Base-by-base conservation (phyloP, 2,329 filamentous ascomycete species). In the Fusarium pseudograminearum region DNA sequence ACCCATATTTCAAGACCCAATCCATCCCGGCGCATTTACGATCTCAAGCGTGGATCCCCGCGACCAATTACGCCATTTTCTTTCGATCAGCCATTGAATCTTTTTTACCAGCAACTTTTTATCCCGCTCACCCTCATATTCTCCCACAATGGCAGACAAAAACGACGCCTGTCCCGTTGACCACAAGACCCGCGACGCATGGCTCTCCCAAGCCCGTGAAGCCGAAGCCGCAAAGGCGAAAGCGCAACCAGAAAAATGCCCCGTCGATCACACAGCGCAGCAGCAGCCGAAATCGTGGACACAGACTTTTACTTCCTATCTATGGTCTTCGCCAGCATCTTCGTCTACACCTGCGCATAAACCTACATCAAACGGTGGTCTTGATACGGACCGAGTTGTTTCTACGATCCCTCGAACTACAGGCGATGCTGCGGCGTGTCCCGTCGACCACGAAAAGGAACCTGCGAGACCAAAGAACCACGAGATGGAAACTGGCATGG, bases 121-220 rank as follows among this genome's bases (percentile, higher is more conserved):
- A 40, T 38, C 33, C 48, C 34, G 34, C 48, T n/a, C 8, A 24
- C 24, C 28, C 6, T 26, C 45, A 51, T 4, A 48, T 31, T 22
- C 41, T 22, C 41, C 26, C 64, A 44, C 33, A 42, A 80, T 79
- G 78, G 67, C 75, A 40, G 76, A 74, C 59, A 71, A 74, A 56
- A 66, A 64, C 45, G 65, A 74, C 69, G 85, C 84, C 61, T 98
- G 96, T 76, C 96, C 96, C 7, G 93, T 98, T 76, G 94, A 98
- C 81, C 92, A 94, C 82, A 92, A 93, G 76, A 91, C 93, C 54
- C 91, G 96, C 74, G 91, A 94, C 75, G 89, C 91, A 74, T 99
- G 95, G 95, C 87, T 98, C 38, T 84, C 87, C 60, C 89, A 93
- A 76, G 89, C 90, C 41, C 83, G 82, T 67, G 80, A 88, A 77